Base-by-base conservation (phyloP, 1,284 basidiomycete genomes). In the Trametes pubescens region DNA sequence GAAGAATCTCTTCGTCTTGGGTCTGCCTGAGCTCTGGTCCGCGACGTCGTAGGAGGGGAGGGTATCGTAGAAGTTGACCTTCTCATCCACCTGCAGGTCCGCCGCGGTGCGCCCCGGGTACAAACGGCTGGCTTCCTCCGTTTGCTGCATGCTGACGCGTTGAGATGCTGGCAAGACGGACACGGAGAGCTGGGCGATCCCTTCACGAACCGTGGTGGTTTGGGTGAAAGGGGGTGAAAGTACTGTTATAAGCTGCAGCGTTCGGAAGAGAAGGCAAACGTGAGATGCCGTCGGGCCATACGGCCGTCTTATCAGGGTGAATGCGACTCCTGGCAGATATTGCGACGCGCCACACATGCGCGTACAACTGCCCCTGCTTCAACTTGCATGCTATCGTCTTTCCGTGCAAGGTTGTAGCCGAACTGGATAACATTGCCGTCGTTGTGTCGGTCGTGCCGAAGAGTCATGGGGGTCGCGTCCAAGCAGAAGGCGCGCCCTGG, bases 261-360 rank as follows among this genome's bases (percentile, higher is more conserved):
- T 10, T 53, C 22, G 35, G n/a, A 37, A 18, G 24, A 40, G 51
- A 53, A 53, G 51, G 21, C 6, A 29, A 22, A 24, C 24, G 37
- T 53, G 37, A 53, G 51, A 53, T 53, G 21, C 18, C 51, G 32
- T 11, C 51, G n/a, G n/a, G n/a, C n/a, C 37, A 26, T 34, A 26
- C 11, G 37, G 22, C 7, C 46, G 46, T 26, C 46, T 26, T 47
- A 29, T 29, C 47, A 49, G 26, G 46, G 11, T 21, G 18, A 43
- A n/a, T 13, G 40, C 40, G 18, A 18, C 11, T 16, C 37, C 37
- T 6, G 11, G 37, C 37, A 10, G 11, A 38, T 16, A 38, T 16
- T 38, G 10, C 10, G 3, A 11, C 4, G 37, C 34, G 14, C 14
- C 37, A 16, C 1, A 7, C 40, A 18, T 13, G 14, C 40, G 6